A percentile compares a stretch with the other conserved stretches of the same genome.
Conservation (phyloP, 306 rosid genomes). For the Cicer yamashitae region DNA sequence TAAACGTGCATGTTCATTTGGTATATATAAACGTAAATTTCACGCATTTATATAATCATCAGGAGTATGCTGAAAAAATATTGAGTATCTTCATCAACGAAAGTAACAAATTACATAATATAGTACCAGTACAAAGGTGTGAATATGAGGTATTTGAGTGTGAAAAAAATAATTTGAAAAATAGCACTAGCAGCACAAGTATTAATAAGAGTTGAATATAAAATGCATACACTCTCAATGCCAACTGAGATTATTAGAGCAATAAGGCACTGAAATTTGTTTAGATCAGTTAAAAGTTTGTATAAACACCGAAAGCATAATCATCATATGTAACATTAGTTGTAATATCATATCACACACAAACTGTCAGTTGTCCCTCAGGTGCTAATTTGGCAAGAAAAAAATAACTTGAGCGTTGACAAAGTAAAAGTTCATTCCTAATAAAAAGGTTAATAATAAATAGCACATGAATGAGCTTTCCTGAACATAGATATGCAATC, state of each 20-base stretch:
- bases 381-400: not conserved
- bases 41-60: not conserved
- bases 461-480: constrained; percentile 21
- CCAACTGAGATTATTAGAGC: not conserved
- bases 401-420: constrained; percentile 8
- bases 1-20: not conserved
- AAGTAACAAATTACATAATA: not conserved
- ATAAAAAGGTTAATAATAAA: not conserved
- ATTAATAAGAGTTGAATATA: not conserved
- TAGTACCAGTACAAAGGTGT: constrained; percentile 1
- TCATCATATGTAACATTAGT: constrained; percentile 5
- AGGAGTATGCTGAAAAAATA: constrained; percentile 1
- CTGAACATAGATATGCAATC: constrained; percentile 17
- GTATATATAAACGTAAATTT: not conserved
- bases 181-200: not conserved
- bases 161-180: not conserved
- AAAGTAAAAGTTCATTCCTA: constrained; percentile 1
- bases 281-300: not conserved
- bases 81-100: not conserved
- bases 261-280: not conserved
- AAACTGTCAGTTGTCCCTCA: constrained; percentile 7
- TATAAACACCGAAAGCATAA: not conserved
- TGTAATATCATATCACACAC: constrained; percentile 3
- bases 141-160: not conserved
- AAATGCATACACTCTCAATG: not conserved